A percentile compares a stretch with the other conserved stretches of the same genome.
phyloP scores from a whole-genome alignment of 139 green algal species.

The Medakamo hakoo region DNA sequence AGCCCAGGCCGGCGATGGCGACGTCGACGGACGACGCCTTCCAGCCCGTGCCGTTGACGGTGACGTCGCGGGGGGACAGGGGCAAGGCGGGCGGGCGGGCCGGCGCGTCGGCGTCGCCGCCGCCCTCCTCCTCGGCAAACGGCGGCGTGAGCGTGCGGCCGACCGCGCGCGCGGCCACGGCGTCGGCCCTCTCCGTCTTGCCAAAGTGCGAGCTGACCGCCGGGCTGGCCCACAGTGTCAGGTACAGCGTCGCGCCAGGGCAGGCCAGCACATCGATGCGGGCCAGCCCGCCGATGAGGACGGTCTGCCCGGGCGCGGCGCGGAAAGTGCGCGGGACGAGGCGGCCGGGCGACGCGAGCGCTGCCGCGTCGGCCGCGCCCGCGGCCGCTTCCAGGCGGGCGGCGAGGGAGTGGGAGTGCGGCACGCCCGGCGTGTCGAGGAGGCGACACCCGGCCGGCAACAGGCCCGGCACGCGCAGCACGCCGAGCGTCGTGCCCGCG shows the following conservation, averaged over 20 bases:
- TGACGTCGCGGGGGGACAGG: constrained; percentile 29
- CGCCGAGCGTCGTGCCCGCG: constrained; percentile 84
- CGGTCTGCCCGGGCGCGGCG: constrained; percentile 35
- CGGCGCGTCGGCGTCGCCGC: constrained; percentile 1
- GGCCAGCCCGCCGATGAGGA: constrained; percentile 72
- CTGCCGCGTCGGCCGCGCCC: too few relatives aligned
- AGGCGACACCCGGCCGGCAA: constrained; percentile 51
- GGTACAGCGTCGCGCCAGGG: constrained; percentile 66
- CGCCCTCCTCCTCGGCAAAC: too few relatives aligned
- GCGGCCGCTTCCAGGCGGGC: background rate
- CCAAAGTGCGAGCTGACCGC: constrained; percentile 62
- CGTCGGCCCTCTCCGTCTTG: constrained; percentile 56
- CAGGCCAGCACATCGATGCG: constrained; percentile 70
- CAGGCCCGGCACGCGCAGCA: constrained; percentile 62
- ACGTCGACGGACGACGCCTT: constrained; percentile 32
- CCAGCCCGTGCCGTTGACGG: constrained; percentile 30
- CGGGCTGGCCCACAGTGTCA: constrained; percentile 72
- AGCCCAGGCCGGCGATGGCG: constrained; percentile 68
- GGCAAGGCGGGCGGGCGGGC: constrained; percentile 12
- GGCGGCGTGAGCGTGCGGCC: constrained; percentile 51
- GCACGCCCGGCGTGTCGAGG: constrained; percentile 91
- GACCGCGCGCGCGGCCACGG: constrained; percentile 9
- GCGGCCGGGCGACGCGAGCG: constrained; percentile 40
- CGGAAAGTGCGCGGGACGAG: constrained; percentile 82
- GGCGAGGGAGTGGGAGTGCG: constrained; percentile 73